A percentile compares a stretch with the other conserved stretches of the same genome.
phyloP scores from a whole-genome alignment of 495 filamentous ascomycete species.

The Staphylotrichum tortipilum region DNA sequence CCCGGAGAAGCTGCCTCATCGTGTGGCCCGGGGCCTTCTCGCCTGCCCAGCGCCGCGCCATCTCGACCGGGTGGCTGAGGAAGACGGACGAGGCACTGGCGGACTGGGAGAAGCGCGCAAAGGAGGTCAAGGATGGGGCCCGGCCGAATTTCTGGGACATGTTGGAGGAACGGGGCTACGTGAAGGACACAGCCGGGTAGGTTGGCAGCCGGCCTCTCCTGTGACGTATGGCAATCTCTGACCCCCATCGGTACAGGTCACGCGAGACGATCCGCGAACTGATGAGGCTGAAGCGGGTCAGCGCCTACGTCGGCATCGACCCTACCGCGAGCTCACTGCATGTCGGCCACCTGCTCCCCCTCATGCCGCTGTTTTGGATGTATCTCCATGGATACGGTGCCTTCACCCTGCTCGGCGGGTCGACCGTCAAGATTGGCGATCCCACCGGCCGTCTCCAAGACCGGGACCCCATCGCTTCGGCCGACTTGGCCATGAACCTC shows the following conservation, averaged over 20 bases:
- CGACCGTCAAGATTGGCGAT: slow-evolving; percentile 81
- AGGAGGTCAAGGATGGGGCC: slow-evolving; percentile 52
- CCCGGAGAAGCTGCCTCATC: slow-evolving; percentile 10
- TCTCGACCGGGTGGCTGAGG: neutral
- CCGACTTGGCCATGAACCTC: slow-evolving; percentile 58
- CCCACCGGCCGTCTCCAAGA: slow-evolving; percentile 67
- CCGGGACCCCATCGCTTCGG: slow-evolving; percentile 48
- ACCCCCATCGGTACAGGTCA: slow-evolving; percentile 24
- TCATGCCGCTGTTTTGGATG: slow-evolving; percentile 93
- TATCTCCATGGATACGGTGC: slow-evolving; percentile 74
- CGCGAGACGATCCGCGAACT: slow-evolving; percentile 58
- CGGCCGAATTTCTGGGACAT: slow-evolving; percentile 54
- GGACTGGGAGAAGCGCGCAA: slow-evolving; percentile 49
- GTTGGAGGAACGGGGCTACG: slow-evolving; percentile 69
- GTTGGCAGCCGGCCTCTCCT: slow-evolving; percentile 10
- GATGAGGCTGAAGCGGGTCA: slow-evolving; percentile 60
- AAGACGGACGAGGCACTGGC: slow-evolving; percentile 47
- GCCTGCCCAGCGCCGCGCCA: slow-evolving; percentile 3
- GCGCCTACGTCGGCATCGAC: slow-evolving; percentile 84
- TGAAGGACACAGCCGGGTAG: slow-evolving; percentile 78
- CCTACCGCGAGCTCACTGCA: slow-evolving; percentile 88
- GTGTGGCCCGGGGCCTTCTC: neutral
- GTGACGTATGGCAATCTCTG: neutral
- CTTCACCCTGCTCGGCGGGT: slow-evolving; percentile 71
- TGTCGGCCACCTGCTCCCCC: slow-evolving; percentile 82